Percentiles rank a stretch among this genome's conserved stretches.
Conservation (phyloP, 176 grass and related monocot species). For the Dactylis glomerata region DNA sequence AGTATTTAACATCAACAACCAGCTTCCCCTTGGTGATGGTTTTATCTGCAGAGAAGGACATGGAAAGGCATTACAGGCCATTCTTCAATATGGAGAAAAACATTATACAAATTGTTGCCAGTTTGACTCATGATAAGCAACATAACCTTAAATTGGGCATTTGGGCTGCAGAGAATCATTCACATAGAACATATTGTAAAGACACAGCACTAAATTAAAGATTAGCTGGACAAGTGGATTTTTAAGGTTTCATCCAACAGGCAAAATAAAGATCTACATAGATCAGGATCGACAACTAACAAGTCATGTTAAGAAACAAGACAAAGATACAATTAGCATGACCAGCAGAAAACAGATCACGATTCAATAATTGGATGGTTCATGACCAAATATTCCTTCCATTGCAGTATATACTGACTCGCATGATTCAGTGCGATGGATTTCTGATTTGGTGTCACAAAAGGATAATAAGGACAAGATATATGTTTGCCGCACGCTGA, state of each 20-base stretch:
- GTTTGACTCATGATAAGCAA: background rate
- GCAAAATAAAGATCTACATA: constrained; percentile 1
- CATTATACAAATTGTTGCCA: background rate
- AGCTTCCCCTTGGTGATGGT: constrained; percentile 52
- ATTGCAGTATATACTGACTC: background rate
- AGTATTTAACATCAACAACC: constrained; percentile 74
- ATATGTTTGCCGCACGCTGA: background rate
- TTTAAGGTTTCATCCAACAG: background rate
- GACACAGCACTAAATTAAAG: background rate
- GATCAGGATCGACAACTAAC: background rate
- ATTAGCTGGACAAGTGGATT: background rate
- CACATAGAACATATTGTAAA: background rate
- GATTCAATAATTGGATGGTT: constrained; percentile 13
- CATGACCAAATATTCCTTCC: background rate
- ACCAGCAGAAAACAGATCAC: background rate
- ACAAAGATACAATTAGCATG: constrained; percentile 13
- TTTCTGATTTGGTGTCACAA: constrained; percentile 6
- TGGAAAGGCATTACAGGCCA: constrained; percentile 2
- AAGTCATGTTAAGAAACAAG: background rate
- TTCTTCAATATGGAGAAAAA: background rate
- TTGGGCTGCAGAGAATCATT: background rate
- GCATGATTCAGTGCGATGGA: background rate
- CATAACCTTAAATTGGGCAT: constrained; percentile 7
- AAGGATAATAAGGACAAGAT: background rate
- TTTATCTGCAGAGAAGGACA: constrained; percentile 50